Conservation (phyloP, 306 rosid species). For the Cucurbita argyrosperma region DNA sequence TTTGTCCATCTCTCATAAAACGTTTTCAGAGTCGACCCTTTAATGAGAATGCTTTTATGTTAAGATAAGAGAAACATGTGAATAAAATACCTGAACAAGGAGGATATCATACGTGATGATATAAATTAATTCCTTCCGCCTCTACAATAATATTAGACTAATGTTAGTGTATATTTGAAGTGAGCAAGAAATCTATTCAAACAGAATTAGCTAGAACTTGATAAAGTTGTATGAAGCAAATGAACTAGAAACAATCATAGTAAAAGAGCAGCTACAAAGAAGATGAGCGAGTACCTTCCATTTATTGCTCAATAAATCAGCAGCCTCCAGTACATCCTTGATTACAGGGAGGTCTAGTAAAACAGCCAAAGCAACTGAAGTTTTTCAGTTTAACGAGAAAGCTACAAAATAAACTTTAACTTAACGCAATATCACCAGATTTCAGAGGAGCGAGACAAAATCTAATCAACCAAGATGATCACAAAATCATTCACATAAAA, state of each 20-base stretch:
- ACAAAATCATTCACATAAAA: neutral
- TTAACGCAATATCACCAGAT: neutral
- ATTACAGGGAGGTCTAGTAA: constrained; percentile 62
- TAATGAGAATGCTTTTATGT: neutral
- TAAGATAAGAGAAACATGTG: neutral
- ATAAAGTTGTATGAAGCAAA: neutral
- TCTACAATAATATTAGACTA: constrained; percentile 22
- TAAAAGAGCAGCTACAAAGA: neutral
- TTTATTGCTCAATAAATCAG: constrained; percentile 40
- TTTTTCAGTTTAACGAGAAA: neutral
- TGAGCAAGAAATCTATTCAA: neutral
- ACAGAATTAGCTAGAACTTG: neutral
- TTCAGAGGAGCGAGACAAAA: neutral
- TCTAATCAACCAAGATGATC: neutral
- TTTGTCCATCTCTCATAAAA: neutral
- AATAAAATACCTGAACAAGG: constrained; percentile 55
- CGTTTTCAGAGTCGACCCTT: neutral
- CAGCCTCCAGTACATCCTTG: constrained; percentile 43
- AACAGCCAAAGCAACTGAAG: neutral
- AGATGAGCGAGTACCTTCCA: constrained; percentile 55
- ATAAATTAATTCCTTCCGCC: constrained; percentile 59
- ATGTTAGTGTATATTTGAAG: neutral
- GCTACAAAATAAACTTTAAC: neutral
- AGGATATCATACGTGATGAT: constrained; percentile 71
- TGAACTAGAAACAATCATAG: neutral